A percentile compares a stretch with the other conserved stretches of the same genome.
phyloP scores from a whole-genome alignment of 2,329 filamentous ascomycete genomes.

The Phaeosphaeriaceae sp. region DNA sequence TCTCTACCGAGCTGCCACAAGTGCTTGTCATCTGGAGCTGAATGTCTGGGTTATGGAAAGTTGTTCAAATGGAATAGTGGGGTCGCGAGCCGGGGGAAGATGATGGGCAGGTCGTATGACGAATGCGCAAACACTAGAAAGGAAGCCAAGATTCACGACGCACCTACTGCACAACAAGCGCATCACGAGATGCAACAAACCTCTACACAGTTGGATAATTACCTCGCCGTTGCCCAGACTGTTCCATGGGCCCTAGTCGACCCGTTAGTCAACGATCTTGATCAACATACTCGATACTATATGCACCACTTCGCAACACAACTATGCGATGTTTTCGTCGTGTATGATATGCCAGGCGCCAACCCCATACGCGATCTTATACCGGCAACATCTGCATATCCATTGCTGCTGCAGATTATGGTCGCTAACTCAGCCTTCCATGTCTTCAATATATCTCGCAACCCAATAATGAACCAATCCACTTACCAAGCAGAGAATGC shows the following conservation, averaged over 20 bases:
- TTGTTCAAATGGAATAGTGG: conserved; percentile 66
- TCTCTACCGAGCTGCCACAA: conserved; percentile 66
- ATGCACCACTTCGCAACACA: conserved; percentile 56
- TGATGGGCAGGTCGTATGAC: conserved; percentile 61
- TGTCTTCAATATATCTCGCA: conserved; percentile 48
- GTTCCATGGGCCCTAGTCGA: conserved; percentile 57
- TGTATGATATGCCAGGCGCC: conserved; percentile 53
- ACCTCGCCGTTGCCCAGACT: conserved; percentile 9
- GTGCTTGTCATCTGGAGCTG: conserved; percentile 61
- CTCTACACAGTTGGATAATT: not conserved
- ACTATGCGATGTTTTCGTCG: conserved; percentile 62
- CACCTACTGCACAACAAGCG: conserved; percentile 14
- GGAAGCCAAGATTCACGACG: conserved; percentile 32
- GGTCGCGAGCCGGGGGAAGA: conserved; percentile 58
- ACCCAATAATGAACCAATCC: conserved; percentile 41
- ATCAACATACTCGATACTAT: conserved; percentile 54
- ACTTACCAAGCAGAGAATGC: conserved; percentile 39
- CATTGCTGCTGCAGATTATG: conserved; percentile 55
- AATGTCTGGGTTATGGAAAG: conserved; percentile 68
- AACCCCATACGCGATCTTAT: conserved; percentile 59
- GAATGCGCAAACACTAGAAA: conserved; percentile 35
- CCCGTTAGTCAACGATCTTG: conserved; percentile 63
- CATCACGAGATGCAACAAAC: conserved; percentile 2
- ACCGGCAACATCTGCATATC: conserved; percentile 52
- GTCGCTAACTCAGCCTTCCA: conserved; percentile 58